Conservation (phyloP, 2,329 filamentous ascomycete species). For the Rachicladosporium sp. region DNA sequence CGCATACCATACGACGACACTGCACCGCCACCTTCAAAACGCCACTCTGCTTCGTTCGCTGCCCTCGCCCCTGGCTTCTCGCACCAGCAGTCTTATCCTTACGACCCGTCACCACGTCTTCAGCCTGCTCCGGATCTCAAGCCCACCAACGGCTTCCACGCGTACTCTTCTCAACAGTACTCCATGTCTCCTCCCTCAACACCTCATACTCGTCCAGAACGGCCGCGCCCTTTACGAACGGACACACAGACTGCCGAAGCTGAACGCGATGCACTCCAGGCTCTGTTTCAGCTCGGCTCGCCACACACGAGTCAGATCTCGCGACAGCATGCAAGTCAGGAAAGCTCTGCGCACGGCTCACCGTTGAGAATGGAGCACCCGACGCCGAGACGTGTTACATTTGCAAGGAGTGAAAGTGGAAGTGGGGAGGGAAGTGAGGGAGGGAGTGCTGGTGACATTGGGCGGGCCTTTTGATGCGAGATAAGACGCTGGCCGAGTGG, state of each 20-base stretch:
- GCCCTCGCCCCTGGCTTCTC: constrained; percentile 6
- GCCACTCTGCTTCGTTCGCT: constrained; percentile 19
- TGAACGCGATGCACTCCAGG: constrained; percentile 72
- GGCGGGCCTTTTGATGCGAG: too few species aligned
- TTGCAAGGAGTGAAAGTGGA: constrained; percentile 17
- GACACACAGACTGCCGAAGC: constrained; percentile 54
- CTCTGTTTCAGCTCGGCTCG: constrained; percentile 63
- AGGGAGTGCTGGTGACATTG: too few species aligned
- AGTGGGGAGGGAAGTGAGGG: too few species aligned
- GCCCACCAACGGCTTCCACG: constrained; percentile 8
- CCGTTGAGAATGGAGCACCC: constrained; percentile 13
- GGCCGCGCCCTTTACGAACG: constrained; percentile 47
- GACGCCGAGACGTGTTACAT: constrained; percentile 15
- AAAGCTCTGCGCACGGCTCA: constrained; percentile 14
- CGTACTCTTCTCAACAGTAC: constrained; percentile 2
- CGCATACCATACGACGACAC: constrained; percentile 9
- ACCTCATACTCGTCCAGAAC: constrained; percentile 16
- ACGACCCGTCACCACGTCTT: constrained; percentile 8
- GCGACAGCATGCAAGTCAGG: constrained; percentile 9
- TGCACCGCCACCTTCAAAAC: constrained; percentile 18
- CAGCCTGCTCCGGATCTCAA: constrained; percentile 22
- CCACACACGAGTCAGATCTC: constrained; percentile 27
- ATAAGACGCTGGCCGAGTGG: too few species aligned
- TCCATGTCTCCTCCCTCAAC: constrained; percentile 23
- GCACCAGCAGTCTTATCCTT: constrained; percentile 3